These are phyloP conservation scores for Tricholomella constricta DNA, from an alignment of 768 basidiomycete species.

Conservation along the genomic window DNA sequence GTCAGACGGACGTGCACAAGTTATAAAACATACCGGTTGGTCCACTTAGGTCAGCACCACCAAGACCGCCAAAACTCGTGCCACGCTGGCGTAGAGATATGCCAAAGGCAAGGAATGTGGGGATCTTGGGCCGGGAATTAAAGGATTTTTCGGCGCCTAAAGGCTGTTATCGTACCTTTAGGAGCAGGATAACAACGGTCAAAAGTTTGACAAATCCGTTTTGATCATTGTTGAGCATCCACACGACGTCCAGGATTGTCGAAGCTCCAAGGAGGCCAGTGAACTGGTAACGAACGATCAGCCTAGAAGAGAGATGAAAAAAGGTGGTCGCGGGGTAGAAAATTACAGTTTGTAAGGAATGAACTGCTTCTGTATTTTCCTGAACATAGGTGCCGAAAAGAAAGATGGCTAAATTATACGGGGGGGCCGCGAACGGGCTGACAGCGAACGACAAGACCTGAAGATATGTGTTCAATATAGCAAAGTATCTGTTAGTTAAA, in stretches of 20 bases:
- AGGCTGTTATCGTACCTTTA: conserved; percentile 47
- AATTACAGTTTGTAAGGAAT: conserved; percentile 65
- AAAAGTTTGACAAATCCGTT: conserved; percentile 57
- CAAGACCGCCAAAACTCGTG: conserved; percentile 51
- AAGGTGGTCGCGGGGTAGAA: background rate
- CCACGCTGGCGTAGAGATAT: conserved; percentile 60
- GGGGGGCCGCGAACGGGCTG: conserved; percentile 56
- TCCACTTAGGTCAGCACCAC: conserved; percentile 48
- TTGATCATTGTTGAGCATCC: conserved; percentile 61
- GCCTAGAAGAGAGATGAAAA: background rate
- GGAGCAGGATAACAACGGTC: conserved; percentile 52
- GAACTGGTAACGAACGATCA: conserved; percentile 47
- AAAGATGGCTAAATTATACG: conserved; percentile 83
- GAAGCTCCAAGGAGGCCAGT: conserved; percentile 63
- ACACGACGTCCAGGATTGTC: conserved; percentile 68
- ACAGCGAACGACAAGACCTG: conserved; percentile 66
- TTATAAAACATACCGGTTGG: conserved; percentile 49
- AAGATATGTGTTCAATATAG: background rate
- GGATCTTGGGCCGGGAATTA: conserved; percentile 42
- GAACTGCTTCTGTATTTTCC: conserved; percentile 64
- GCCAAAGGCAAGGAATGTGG: conserved; percentile 56
- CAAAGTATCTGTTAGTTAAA: background rate
- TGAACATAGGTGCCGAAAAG: conserved; percentile 76
- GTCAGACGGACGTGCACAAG: background rate
- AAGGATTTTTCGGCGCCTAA: background rate